These are phyloP conservation scores for Metarhizium rileyi DNA, from an alignment of 2,329 filamentous ascomycete genomes.

Conservation along the genomic window DNA sequence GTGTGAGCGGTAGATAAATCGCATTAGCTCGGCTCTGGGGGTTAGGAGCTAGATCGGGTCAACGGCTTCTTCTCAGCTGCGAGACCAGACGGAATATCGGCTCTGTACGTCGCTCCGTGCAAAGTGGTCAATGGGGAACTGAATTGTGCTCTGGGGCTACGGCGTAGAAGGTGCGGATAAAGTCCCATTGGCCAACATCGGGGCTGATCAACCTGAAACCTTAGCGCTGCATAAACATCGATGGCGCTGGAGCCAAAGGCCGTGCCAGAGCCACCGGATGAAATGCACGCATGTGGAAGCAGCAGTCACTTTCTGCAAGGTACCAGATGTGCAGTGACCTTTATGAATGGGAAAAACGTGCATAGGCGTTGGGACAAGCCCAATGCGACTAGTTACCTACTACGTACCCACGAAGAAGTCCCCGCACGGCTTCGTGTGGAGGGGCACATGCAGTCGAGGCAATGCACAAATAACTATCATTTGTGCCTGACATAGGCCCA, in stretches of 20 bases:
- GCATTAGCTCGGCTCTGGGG: neutral
- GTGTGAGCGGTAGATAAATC: slow-evolving; percentile 1
- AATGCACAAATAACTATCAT: neutral
- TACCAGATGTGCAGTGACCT: neutral
- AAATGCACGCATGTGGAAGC: neutral
- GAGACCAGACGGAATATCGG: neutral
- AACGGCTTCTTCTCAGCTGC: neutral
- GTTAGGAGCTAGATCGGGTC: neutral
- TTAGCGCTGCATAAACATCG: slow-evolving; percentile 23
- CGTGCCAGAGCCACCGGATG: neutral
- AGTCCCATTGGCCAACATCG: slow-evolving; percentile 20
- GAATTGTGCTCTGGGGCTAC: neutral
- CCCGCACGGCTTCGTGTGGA: too few species aligned
- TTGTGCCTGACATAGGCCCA: neutral
- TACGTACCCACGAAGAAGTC: too few species aligned
- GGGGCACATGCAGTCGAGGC: too few species aligned
- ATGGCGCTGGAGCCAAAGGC: neutral
- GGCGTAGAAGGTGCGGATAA: slow-evolving; percentile 11
- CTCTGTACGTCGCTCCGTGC: neutral
- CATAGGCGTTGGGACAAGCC: neutral
- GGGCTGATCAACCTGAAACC: slow-evolving; percentile 22
- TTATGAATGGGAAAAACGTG: neutral
- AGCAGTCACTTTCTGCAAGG: neutral
- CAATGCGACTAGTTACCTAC: too few species aligned
- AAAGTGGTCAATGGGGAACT: neutral